phyloP scores from a whole-genome alignment of 176 grass and related monocot species.

The Sorghum bicolor region Sorghum_bicolor_NCBIv3 NC_012878.2:56091001-56091500 shows the following conservation, averaged over 20 bases:
- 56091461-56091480: neutral
- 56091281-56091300: slow-evolving; percentile 7
- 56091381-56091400: neutral
- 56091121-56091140: neutral
- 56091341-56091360: neutral
- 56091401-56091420: neutral
- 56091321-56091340: neutral
- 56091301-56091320: slow-evolving; percentile 7
- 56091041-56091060: neutral
- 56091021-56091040: neutral
- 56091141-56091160: neutral
- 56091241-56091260: neutral
- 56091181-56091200: neutral
- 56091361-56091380: neutral
- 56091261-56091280: neutral
- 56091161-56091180: neutral
- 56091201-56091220: slow-evolving; percentile 5
- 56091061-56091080: neutral
- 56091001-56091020: neutral
- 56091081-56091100: neutral
- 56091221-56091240: neutral
- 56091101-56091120: neutral
- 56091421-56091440: neutral
- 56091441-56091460: neutral
- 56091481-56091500: neutral